Evolutionary conservation across 306 rosid species (phyloP).

Genomic region (Sicyos edulis): DNA sequence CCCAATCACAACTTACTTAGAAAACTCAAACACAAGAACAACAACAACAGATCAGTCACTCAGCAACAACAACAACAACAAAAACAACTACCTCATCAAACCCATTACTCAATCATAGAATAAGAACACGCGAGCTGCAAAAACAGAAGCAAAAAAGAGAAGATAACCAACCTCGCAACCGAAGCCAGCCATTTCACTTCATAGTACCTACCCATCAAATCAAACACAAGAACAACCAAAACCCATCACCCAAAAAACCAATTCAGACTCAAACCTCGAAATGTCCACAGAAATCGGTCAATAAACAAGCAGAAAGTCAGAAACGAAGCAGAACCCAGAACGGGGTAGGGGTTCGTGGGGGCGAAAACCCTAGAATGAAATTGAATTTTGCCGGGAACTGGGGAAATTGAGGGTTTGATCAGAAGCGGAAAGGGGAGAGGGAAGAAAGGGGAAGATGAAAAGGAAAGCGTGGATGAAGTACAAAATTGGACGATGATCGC

Average conservation of each 20-base stretch:
- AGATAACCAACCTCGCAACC: constrained; percentile 8
- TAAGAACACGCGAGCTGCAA: not conserved
- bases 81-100: not conserved
- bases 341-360: constrained; percentile 20
- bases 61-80: too few relatives aligned
- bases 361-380: constrained; percentile 15
- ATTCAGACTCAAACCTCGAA: not conserved
- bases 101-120: not conserved
- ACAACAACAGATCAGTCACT: not conserved
- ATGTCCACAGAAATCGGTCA: not conserved
- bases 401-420: constrained; percentile 11
- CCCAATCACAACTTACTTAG: not conserved
- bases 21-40: not conserved
- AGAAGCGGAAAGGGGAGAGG: not conserved
- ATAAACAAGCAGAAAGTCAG: not conserved
- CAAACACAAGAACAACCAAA: constrained; percentile 7
- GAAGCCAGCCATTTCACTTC: constrained; percentile 10
- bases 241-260: constrained; percentile 8
- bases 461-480: constrained; percentile 11
- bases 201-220: not conserved
- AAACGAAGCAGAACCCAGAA: not conserved
- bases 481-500: constrained; percentile 15
- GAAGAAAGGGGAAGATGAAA: constrained; percentile 15
- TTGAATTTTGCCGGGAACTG: constrained; percentile 32
- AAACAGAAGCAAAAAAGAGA: not conserved